Evolutionary conservation across 306 rosid species (phyloP), one percentile per base, ranked within the genome.

Genomic region (Ochetophila trinervis): DNA sequence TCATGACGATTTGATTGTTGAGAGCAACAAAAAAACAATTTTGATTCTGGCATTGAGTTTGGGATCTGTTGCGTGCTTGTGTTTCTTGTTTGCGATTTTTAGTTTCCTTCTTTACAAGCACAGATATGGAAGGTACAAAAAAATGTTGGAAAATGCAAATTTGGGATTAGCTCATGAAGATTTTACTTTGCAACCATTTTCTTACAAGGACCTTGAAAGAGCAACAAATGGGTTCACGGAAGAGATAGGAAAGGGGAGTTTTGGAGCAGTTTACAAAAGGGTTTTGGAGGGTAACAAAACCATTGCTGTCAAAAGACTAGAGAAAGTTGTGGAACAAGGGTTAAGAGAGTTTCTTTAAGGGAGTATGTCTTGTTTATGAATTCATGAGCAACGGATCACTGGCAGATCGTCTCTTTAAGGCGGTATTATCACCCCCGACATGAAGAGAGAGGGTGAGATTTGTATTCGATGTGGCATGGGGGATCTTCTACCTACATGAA

Each of bases 311-410:
- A 85, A 17, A 66, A 71, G 58, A 30, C 72, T 85, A 17, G 58
- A 5, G 85, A 73, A 19, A 24, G 75, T 17, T 71, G 54, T 50
- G 19, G 54, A 72, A 27, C 77, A 74, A 62, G 81, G 78, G 21
- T 83, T 79, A 72, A 74, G 57, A 13, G 85, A 82, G 30, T 82
- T 85, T 35, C 78, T n/a, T n/a, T n/a, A n/a, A n/a, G 79, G 1
- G 79, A 83, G 0, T 87, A 85, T 68, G 83, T 82, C 5, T 71
- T 83, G 83, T 82, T 22, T 85, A 71, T 11, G 90, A 85, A 73
- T 67, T 47, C 48, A 35, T 80, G 62, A 77, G 77, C 37, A 75
- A 69, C 74, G 87, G 87, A 0, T 82, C 83, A 10, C 61, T 85
- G 13, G 83, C 72, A 1, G 37, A 79, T 22, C 77, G 71, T 47